Evolutionary conservation across 441 rosid species (phyloP).

Genomic region (Gossypium gossypioides): DNA sequence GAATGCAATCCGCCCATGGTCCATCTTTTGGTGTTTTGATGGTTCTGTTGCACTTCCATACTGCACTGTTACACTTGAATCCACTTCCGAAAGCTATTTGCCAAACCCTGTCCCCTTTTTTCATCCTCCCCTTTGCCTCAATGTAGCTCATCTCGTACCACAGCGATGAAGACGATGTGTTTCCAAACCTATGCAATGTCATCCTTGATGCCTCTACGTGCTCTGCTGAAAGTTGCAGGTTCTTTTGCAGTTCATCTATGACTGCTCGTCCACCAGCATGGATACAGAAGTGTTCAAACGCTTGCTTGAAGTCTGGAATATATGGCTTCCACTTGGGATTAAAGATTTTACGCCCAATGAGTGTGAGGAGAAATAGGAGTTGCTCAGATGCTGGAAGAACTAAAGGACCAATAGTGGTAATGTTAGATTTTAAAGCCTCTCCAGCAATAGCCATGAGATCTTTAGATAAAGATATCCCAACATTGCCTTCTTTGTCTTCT

Average conservation of each 20-base stretch:
- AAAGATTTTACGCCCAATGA: constrained; percentile 80
- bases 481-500: constrained; percentile 72
- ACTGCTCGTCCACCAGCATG: constrained; percentile 96
- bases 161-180: constrained; percentile 82
- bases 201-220: constrained; percentile 90
- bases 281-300: constrained; percentile 90
- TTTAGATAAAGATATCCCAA: constrained; percentile 70
- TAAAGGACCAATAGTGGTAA: constrained; percentile 78
- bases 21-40: constrained; percentile 53
- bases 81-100: constrained; percentile 94
- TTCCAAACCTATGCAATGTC: constrained; percentile 82
- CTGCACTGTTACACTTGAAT: constrained; percentile 86
- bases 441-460: constrained; percentile 95
- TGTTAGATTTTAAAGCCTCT: constrained; percentile 81
- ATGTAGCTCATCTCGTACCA: constrained; percentile 83
- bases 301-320: constrained; percentile 85
- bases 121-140: constrained; percentile 84
- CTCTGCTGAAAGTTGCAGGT: constrained; percentile 63
- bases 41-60: constrained; percentile 76
- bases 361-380: constrained; percentile 51
- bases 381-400: constrained; percentile 93
- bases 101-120: constrained; percentile 71
- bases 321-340: constrained; percentile 80
- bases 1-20: constrained; percentile 76
- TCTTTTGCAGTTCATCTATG: constrained; percentile 81